Conservation (phyloP, 768 basidiomycete genomes). For the Phaeotremella skinneri region DNA sequence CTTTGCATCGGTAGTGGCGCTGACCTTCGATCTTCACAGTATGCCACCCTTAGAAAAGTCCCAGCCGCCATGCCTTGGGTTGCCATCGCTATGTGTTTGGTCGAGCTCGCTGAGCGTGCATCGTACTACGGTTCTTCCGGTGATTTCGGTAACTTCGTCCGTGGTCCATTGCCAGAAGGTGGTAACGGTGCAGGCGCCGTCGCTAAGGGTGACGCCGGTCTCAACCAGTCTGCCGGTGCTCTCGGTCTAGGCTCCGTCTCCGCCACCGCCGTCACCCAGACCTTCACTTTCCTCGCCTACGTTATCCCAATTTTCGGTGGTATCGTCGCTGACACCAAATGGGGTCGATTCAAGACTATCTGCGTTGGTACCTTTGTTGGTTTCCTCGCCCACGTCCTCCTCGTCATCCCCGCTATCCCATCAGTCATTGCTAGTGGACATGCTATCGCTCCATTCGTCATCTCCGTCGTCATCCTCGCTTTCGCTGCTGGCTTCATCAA, state of each 20-base stretch:
- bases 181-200: constrained; percentile 47
- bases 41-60: constrained; percentile 33
- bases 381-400: constrained; percentile 43
- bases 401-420: constrained; percentile 47
- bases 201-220: constrained; percentile 27
- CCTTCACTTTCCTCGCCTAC: constrained; percentile 48
- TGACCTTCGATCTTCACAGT: constrained; percentile 4
- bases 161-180: constrained; percentile 39
- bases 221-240: constrained; percentile 41
- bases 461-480: constrained; percentile 43
- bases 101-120: constrained; percentile 50
- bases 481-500: constrained; percentile 52
- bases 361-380: constrained; percentile 42
- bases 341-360: constrained; percentile 50
- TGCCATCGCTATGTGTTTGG: constrained; percentile 49
- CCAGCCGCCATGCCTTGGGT: constrained; percentile 38
- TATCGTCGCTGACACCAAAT: constrained; percentile 48
- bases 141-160: constrained; percentile 30
- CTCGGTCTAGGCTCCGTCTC: constrained; percentile 40
- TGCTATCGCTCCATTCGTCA: constrained; percentile 38
- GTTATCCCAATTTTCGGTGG: constrained; percentile 44
- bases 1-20: neutral
- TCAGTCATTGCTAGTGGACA: constrained; percentile 37
- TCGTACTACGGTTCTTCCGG: constrained; percentile 43
- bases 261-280: constrained; percentile 34